Evolutionary conservation across 805 yeast species (phyloP), one percentile per base, ranked within the genome.

Genomic region (Hanseniaspora taiwanica): DNA sequence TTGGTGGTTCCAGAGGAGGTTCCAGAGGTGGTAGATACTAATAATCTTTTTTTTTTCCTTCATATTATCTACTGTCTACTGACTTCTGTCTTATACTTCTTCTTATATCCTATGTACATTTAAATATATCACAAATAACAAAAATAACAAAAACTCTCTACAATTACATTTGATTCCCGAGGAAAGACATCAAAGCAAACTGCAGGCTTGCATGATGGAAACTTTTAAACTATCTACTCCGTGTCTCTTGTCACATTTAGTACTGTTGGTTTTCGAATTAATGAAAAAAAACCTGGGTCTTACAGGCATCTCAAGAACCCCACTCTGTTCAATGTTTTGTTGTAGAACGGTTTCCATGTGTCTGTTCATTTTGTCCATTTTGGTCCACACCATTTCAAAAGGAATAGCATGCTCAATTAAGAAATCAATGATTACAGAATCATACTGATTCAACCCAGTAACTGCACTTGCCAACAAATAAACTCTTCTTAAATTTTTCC

Each of bases 341-440:
- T 67, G 59, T 2, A 78, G 54, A 4, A 57, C 54, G n/a, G 53
- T 40, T 56, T 52, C 24, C 45, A 36, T 25, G 54, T 58, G 9
- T 50, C 39, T 13, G 56, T 52, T 13, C 4, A 79, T 51, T 45
- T 66, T 66, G 54, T 86, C 96, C 36, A 78, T 71, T 50, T 85
- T 85, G 20, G 93, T 85, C 55, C 84, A 72, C 0, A 85, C 71
- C 5, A 85, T 59, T 44, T 82, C 89, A 57, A 78, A 83, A 1
- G 81, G 75, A 3, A 76, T 64, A 1, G 89, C 94, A 37, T 61
- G 51, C 1, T 60, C 60, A 1, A 59, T 61, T 36, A 85, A 57
- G 37, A 68, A 62, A 3, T 68, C 67, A 2, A 81, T 55, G 6
- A 83, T 65, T 18, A 52, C 53, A 13, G 57, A 53, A 55, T 86